Percentiles rank a stretch among this genome's conserved stretches.
phyloP scores from a whole-genome alignment of 208 protist genomes.

The Strigomonas oncopelti region DNA sequence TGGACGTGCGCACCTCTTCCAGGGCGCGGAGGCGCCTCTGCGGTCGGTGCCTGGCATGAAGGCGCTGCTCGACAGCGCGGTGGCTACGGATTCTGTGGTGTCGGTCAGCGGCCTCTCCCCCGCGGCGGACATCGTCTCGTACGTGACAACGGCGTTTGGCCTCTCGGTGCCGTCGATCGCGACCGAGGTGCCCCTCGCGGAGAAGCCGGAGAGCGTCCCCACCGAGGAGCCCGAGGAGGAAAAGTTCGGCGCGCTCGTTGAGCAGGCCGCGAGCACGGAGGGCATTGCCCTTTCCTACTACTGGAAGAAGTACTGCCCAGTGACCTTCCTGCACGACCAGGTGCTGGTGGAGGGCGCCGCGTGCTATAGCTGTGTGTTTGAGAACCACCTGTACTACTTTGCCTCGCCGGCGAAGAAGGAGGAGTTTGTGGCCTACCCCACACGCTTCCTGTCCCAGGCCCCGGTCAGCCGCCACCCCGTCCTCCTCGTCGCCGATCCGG shows the following conservation, averaged over 20 bases:
- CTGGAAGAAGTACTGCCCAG: slow-evolving; percentile 84
- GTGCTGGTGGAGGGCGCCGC: slow-evolving; percentile 73
- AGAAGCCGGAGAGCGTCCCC: not conserved
- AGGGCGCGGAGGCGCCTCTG: slow-evolving; percentile 3
- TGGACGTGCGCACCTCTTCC: not conserved
- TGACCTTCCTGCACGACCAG: slow-evolving; percentile 59
- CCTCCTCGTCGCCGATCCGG: slow-evolving; percentile 52
- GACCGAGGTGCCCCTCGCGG: not conserved
- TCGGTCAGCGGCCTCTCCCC: slow-evolving; percentile 30
- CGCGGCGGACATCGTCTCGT: slow-evolving; percentile 23
- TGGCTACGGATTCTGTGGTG: slow-evolving; percentile 18
- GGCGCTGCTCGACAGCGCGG: slow-evolving; percentile 16
- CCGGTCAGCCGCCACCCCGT: slow-evolving; percentile 34
- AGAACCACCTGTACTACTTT: slow-evolving; percentile 55
- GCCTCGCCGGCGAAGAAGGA: slow-evolving; percentile 46
- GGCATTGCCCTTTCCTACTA: slow-evolving; percentile 27
- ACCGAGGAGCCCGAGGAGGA: slow-evolving; percentile 36
- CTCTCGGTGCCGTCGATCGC: not conserved
- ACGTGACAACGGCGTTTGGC: not conserved
- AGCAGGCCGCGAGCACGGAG: slow-evolving; percentile 31
- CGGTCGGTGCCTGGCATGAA: slow-evolving; percentile 23
- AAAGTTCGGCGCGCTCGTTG: slow-evolving; percentile 22
- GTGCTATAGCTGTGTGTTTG: slow-evolving; percentile 61
- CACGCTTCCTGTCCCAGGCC: slow-evolving; percentile 40
- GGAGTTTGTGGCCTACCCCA: slow-evolving; percentile 61